A percentile compares a stretch with the other conserved stretches of the same genome.
Evolutionary conservation across 164 flowering plant species (phyloP).

Genomic region (Vitis labrusca): DNA sequence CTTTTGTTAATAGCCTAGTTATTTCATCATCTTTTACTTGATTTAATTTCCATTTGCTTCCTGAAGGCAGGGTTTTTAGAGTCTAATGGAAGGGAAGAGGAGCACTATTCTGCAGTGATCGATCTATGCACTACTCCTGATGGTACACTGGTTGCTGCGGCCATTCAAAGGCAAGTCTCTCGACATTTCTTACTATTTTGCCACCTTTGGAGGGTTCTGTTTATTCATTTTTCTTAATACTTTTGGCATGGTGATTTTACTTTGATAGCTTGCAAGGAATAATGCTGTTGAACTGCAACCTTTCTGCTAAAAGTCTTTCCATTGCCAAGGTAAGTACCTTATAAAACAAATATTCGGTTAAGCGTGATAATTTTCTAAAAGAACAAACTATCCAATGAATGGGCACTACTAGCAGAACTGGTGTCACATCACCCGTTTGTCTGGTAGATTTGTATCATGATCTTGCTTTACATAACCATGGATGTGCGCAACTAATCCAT

Average conservation of each 20-base stretch:
- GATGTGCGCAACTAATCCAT: background rate
- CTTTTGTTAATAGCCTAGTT: background rate
- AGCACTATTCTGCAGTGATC: constrained; percentile 48
- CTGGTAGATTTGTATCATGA: background rate
- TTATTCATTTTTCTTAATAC: background rate
- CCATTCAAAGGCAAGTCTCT: constrained; percentile 64
- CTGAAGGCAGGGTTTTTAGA: constrained; percentile 63
- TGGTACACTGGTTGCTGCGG: constrained; percentile 72
- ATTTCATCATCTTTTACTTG: background rate
- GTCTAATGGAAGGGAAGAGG: constrained; percentile 44
- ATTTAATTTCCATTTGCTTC: constrained; percentile 16
- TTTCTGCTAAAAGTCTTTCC: constrained; percentile 49
- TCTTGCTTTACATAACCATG: background rate
- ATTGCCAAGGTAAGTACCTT: constrained; percentile 55
- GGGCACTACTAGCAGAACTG: background rate
- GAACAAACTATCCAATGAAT: background rate
- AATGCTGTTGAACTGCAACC: constrained; percentile 56
- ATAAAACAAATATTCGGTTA: background rate
- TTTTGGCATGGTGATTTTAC: background rate
- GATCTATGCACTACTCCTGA: constrained; percentile 61
- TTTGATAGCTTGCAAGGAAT: constrained; percentile 69
- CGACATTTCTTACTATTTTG: background rate
- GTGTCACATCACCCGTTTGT: background rate
- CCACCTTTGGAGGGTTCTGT: background rate
- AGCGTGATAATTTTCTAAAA: background rate